phyloP scores from a whole-genome alignment of 2,329 filamentous ascomycete species.

The Ilyonectria sp. region DNA sequence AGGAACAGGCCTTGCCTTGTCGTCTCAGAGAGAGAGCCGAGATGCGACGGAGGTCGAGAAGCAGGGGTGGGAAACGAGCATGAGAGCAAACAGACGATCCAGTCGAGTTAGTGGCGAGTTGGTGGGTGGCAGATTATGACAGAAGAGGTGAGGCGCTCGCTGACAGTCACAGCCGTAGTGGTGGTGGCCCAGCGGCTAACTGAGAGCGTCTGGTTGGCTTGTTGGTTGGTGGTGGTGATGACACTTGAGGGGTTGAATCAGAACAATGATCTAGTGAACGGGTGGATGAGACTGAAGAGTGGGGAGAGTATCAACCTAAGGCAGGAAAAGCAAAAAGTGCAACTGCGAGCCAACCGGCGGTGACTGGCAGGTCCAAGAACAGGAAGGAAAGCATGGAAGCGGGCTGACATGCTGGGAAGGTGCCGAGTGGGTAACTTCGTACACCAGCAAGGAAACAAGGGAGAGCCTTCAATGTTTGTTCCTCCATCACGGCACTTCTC shows the following conservation, averaged over 20 bases:
- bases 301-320: neutral
- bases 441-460: neutral
- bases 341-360: neutral
- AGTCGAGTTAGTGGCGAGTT: neutral
- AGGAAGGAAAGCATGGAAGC: neutral
- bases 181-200: conserved; percentile 3
- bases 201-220: conserved; percentile 29
- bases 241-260: neutral
- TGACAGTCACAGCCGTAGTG: neutral
- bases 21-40: neutral
- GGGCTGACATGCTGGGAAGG: neutral
- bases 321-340: neutral
- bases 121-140: neutral
- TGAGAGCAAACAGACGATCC: neutral
- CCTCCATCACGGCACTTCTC: neutral
- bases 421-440: neutral
- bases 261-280: conserved; percentile 20
- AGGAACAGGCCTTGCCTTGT: conserved; percentile 25
- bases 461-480: neutral
- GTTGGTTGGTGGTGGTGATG: conserved; percentile 35
- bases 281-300: conserved; percentile 5
- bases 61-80: neutral
- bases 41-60: conserved; percentile 6
- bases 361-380: neutral
- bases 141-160: neutral